Conservation (phyloP, 768 basidiomycete species). For the Mycena filopes region DNA sequence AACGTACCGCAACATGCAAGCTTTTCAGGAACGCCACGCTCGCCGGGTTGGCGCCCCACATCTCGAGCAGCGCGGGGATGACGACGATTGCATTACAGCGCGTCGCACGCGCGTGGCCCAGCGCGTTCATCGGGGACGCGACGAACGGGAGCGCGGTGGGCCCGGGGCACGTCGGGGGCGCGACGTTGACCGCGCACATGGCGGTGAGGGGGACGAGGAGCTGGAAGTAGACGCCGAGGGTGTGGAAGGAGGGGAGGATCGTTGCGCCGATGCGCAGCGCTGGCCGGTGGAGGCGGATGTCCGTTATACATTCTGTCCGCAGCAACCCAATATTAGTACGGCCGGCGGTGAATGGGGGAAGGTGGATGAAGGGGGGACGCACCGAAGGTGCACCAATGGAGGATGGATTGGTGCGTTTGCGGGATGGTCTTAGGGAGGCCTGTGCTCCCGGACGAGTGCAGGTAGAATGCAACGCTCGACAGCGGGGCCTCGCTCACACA, state of each 20-base stretch:
- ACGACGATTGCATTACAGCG: constrained; percentile 43
- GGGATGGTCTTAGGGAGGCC: constrained; percentile 57
- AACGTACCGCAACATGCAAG: constrained; percentile 38
- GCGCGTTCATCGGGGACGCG: constrained; percentile 51
- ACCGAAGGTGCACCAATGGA: constrained; percentile 50
- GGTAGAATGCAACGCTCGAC: constrained; percentile 41
- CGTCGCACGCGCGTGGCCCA: constrained; percentile 44
- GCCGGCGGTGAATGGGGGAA: background rate
- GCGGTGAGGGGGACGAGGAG: constrained; percentile 35
- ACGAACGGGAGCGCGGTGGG: constrained; percentile 43
- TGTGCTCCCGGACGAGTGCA: constrained; percentile 55
- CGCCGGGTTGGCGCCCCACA: constrained; percentile 45
- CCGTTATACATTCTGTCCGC: background rate
- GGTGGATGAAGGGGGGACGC: constrained; percentile 21
- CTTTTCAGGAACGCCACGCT: constrained; percentile 39
- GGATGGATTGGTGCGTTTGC: constrained; percentile 39
- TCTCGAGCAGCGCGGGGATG: constrained; percentile 50
- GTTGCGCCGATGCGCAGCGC: constrained; percentile 16
- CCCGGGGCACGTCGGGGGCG: constrained; percentile 35
- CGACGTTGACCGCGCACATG: background rate
- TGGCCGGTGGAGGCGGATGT: constrained; percentile 17
- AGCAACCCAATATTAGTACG: too few species aligned
- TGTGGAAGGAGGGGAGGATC: constrained; percentile 43
- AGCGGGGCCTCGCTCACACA: background rate
- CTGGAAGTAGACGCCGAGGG: constrained; percentile 30